A percentile compares a stretch with the other conserved stretches of the same genome.
Evolutionary conservation across 2,329 filamentous ascomycete genomes (phyloP).

Genomic region (Phoma sp.): DNA sequence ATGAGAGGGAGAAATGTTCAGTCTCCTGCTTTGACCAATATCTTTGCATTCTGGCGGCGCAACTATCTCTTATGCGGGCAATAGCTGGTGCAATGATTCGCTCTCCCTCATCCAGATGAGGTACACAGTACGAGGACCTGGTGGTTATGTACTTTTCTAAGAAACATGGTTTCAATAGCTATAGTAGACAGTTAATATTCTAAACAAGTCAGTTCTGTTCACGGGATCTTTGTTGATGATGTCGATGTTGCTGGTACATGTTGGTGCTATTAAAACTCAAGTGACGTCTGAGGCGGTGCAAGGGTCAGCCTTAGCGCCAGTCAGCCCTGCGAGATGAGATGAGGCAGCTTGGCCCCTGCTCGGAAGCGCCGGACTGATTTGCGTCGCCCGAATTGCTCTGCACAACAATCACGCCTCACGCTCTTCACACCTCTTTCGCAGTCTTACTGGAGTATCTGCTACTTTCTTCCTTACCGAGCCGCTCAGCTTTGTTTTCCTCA

Average conservation of each 20-base stretch:
- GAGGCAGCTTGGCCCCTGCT: neutral
- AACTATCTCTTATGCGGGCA: too few relatives aligned
- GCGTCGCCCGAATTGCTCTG: slow-evolving; percentile 9
- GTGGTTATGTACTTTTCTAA: too few relatives aligned
- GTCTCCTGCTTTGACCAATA: too few relatives aligned
- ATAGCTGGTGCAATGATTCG: too few relatives aligned
- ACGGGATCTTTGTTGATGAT: too few relatives aligned
- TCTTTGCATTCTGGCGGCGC: too few relatives aligned
- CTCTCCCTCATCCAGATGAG: too few relatives aligned
- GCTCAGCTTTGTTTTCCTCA: slow-evolving; percentile 2
- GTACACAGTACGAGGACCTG: too few relatives aligned
- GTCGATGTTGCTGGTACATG: too few relatives aligned
- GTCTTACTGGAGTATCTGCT: slow-evolving; percentile 27
- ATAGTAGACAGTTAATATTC: too few relatives aligned
- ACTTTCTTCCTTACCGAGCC: slow-evolving; percentile 6
- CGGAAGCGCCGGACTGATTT: slow-evolving; percentile 23
- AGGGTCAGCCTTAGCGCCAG: slow-evolving; percentile 19
- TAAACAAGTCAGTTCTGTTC: too few relatives aligned
- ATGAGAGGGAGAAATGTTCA: neutral
- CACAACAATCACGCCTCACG: slow-evolving; percentile 6
- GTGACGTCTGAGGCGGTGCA: slow-evolving; percentile 14
- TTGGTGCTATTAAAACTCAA: neutral
- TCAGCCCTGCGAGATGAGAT: slow-evolving; percentile 19
- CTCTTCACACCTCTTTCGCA: slow-evolving; percentile 9
- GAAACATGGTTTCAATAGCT: too few relatives aligned